Conservation (phyloP, 139 green algal species). For the Tetraselmis striata region DNA sequence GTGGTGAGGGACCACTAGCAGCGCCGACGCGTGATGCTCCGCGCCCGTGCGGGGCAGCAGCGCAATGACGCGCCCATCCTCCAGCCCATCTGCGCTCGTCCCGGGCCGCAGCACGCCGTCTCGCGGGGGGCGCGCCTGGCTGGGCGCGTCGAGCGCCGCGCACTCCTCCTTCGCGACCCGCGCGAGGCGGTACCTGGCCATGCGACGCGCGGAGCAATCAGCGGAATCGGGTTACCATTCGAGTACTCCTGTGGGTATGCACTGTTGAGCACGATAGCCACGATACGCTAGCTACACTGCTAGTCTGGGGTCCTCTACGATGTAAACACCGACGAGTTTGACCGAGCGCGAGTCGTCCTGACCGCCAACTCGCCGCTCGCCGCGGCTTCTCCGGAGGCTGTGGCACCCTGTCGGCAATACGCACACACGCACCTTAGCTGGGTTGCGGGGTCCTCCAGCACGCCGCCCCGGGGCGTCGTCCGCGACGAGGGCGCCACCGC, state of each 20-base stretch:
- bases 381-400: too few species aligned
- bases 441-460: neutral
- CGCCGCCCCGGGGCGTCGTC: too few species aligned
- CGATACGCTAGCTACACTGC: too few species aligned
- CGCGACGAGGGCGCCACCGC: too few species aligned
- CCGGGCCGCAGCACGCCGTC: neutral
- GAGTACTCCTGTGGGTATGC: too few species aligned
- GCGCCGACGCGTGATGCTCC: neutral
- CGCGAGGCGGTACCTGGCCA: neutral
- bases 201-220: too few species aligned
- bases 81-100: neutral
- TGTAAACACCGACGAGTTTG: neutral
- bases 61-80: neutral
- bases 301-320: neutral
- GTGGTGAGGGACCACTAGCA: neutral
- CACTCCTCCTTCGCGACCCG: neutral
- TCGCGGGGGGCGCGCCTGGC: neutral
- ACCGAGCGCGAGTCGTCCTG: too few species aligned
- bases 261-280: too few species aligned
- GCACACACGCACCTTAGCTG: neutral
- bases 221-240: too few species aligned
- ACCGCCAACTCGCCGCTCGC: too few species aligned
- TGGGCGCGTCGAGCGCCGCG: neutral
- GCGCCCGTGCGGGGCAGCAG: neutral
- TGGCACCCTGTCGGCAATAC: too few species aligned